phyloP scores from a whole-genome alignment of 2,329 filamentous ascomycete species.

The Ophiocordyceps australis region DNA sequence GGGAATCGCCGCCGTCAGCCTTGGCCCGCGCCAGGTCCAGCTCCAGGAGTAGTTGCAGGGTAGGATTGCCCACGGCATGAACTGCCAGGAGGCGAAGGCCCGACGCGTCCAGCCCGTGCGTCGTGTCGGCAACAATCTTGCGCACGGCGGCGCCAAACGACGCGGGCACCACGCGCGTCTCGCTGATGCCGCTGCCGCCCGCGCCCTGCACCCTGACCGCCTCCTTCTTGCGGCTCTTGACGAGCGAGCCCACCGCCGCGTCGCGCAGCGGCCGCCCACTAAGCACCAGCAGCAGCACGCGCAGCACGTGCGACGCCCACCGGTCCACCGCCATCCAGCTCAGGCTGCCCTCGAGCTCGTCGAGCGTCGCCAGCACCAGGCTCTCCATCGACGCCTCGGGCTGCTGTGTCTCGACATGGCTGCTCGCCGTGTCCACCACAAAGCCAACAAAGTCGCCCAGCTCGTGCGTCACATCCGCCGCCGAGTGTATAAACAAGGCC shows the following conservation, averaged over 20 bases:
- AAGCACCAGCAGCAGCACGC: slow-evolving; percentile 70
- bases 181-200: slow-evolving; percentile 23
- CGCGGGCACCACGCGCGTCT: slow-evolving; percentile 46
- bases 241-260: slow-evolving; percentile 47
- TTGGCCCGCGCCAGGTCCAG: slow-evolving; percentile 65
- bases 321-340: slow-evolving; percentile 68
- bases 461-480: slow-evolving; percentile 62
- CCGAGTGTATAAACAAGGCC: slow-evolving; percentile 71
- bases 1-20: slow-evolving; percentile 9
- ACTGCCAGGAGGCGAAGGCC: slow-evolving; percentile 70
- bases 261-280: slow-evolving; percentile 67
- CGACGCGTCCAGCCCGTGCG: slow-evolving; percentile 56
- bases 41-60: slow-evolving; percentile 77
- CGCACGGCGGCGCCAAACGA: slow-evolving; percentile 62
- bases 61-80: slow-evolving; percentile 81
- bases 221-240: slow-evolving; percentile 89
- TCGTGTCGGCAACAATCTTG: slow-evolving; percentile 66
- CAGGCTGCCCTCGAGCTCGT: slow-evolving; percentile 76
- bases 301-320: slow-evolving; percentile 81
- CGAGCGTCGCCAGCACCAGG: slow-evolving; percentile 64
- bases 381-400: slow-evolving; percentile 57
- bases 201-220: slow-evolving; percentile 47
- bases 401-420: slow-evolving; percentile 21
- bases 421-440: slow-evolving; percentile 23
- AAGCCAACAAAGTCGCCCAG: slow-evolving; percentile 29